A percentile compares a stretch with the other conserved stretches of the same genome.
These are phyloP conservation scores for Xylariaceae sp. DNA, from an alignment of 2,329 filamentous ascomycete genomes.

Conservation along the genomic window DNA sequence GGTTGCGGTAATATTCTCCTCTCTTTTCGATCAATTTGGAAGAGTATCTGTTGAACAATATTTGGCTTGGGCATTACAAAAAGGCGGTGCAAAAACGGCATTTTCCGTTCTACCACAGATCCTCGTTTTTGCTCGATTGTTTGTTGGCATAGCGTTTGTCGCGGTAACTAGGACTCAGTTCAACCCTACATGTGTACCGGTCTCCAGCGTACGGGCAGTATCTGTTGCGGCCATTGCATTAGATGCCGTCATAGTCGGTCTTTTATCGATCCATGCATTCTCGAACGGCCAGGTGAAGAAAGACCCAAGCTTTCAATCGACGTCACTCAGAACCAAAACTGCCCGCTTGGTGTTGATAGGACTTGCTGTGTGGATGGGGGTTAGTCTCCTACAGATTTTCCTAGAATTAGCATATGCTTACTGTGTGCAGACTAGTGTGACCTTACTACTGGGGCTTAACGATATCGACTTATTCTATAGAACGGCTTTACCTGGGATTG, in stretches of 20 bases:
- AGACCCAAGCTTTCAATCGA: constrained; percentile 29
- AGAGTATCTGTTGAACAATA: constrained; percentile 61
- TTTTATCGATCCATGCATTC: constrained; percentile 50
- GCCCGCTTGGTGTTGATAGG: constrained; percentile 50
- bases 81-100: constrained; percentile 43
- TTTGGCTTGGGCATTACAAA: constrained; percentile 57
- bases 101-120: constrained; percentile 52
- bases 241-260: constrained; percentile 52
- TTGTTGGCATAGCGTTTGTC: constrained; percentile 60
- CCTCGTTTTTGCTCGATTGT: constrained; percentile 54
- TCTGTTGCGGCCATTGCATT: constrained; percentile 52
- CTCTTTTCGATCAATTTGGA: constrained; percentile 63
- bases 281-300: constrained; percentile 45
- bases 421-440: constrained; percentile 53
- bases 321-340: constrained; percentile 44
- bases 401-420: constrained; percentile 26
- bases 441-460: constrained; percentile 55
- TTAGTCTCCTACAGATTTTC: constrained; percentile 43
- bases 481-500: constrained; percentile 58
- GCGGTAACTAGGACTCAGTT: constrained; percentile 61
- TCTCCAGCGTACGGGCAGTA: constrained; percentile 51
- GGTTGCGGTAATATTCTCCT: constrained; percentile 56
- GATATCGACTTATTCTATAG: constrained; percentile 50
- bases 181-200: constrained; percentile 57
- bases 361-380: constrained; percentile 60